Evolutionary conservation across 2,329 filamentous ascomycete species (phyloP), one percentile per base, ranked within the genome.

Genomic region (Trichophyton schoenleinii): DNA sequence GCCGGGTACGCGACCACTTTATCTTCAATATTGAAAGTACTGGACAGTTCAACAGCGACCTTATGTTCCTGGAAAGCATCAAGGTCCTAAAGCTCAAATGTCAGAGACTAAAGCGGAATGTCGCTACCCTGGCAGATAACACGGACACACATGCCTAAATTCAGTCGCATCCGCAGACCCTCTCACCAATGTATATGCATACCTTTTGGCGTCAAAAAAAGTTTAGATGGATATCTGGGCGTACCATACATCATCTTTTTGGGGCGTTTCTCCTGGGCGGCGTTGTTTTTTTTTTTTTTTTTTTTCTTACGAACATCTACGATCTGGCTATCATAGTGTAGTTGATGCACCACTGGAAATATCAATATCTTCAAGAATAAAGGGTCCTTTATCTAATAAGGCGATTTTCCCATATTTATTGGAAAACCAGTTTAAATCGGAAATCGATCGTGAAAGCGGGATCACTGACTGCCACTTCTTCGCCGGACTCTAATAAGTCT

Each of bases 11-110:
- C 66, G 94, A 99, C 73, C 95, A 99, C 77, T 99, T 99, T 74
- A 97, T 99, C 75, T 99, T 94, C 80, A 87, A 85, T 60, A 82
- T 99, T 41, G 94, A 99, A 80, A 96, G 91, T 78, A 87, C 90
- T 0, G 95, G 94, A 4, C 94, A 99, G 77, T 95, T 90, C 79
- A 87, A 94, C 63, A 96, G 91, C 71, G 92, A 97, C 69, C 86
- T 91, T 75, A 80, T 99, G 66, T 97, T 99, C 79, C 75, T 99
- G 61, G 91, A 97, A 76, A 86, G 89, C 31, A 82, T 99, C 58
- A 88, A 87, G 76, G 79, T 90, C 67, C 77, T 99, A 64, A 96
- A 91, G 79, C 80, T 83, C 68, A 97, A 97, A 80, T 94, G 89
- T 67, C 71, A 70, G 59, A 73, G 73, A 49, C 71, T 78, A 68